Evolutionary conservation across 1,284 basidiomycete species (phyloP), one percentile per base, ranked within the genome.

Genomic region (Rhizopogon parksii): DNA sequence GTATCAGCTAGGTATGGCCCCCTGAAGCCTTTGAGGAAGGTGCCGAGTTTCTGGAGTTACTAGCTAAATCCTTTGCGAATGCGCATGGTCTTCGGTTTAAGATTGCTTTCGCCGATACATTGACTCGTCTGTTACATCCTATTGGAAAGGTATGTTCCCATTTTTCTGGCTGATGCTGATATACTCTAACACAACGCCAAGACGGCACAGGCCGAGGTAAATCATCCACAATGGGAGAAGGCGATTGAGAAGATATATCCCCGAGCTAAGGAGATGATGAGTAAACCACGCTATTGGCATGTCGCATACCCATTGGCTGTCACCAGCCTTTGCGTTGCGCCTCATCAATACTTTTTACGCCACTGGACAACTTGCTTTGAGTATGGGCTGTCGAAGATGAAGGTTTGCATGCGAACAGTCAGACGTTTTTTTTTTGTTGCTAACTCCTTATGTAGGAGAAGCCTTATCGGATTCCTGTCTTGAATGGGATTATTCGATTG

Each of bases 151-250:
- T 88, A 54, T 30, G 69, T 52, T 9, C 38, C 47, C 19, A 11
- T 32, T 24, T 45, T 12, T 35, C 2, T 24, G 47, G 9, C 30
- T 43, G 24, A 34, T 43, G 21, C 24, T 52, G 21, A 40, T 21
- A 17, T 53, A 35, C 54, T 27, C 52, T 42, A 52, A 14, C 15
- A 37, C 34, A 12, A 24, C 14, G 21, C 56, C 34, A 51, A 92
- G 84, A 93, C 89, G 24, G 95, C 93, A 0, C 93, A 95, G 65
- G 95, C 92, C 1, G 95, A 98, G 71, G 91, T 95, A 45, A 96
- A 97, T 61, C 90, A 96, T 65, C 95, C 95, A 0, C 78, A 88
- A 51, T 98, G 95, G 95, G 87, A 85, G 1, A 92, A 91, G 64
- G 93, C 93, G 0, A 87, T 96, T 42, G 87, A 93, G 57, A 72